A percentile compares a stretch with the other conserved stretches of the same genome.
Conservation (phyloP, 352 stramenopile genomes). For the Blastocystis sp. region DNA sequence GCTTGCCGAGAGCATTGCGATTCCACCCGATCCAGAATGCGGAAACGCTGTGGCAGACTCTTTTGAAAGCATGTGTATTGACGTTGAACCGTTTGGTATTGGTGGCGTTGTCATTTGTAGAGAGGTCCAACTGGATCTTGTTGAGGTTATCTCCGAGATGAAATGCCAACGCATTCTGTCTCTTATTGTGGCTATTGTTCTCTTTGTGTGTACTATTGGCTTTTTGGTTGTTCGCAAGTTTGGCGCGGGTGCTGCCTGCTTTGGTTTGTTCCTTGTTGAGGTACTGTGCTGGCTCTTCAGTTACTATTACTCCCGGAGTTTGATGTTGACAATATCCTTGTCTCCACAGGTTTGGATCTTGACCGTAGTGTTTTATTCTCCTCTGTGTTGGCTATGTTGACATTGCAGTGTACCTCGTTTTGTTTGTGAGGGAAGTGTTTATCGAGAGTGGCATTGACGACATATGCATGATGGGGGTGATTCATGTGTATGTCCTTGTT, state of each 20-base stretch:
- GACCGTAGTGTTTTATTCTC: slow-evolving; percentile 7
- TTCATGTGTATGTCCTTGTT: neutral
- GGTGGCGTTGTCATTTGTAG: neutral
- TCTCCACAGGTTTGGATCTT: neutral
- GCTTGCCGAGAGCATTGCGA: slow-evolving; percentile 28
- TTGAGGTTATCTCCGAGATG: slow-evolving; percentile 17
- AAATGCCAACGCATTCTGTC: slow-evolving; percentile 12
- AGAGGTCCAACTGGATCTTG: slow-evolving; percentile 18
- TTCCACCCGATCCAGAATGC: slow-evolving; percentile 45
- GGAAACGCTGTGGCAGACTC: slow-evolving; percentile 2
- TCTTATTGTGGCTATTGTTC: neutral
- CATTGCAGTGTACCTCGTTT: neutral
- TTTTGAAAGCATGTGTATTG: slow-evolving; percentile 28
- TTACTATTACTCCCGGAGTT: neutral
- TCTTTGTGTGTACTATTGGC: neutral
- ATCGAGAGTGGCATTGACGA: neutral
- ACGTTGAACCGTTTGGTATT: slow-evolving; percentile 29
- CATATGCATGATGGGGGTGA: neutral
- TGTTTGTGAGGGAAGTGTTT: slow-evolving; percentile 16
- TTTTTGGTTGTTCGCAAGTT: neutral
- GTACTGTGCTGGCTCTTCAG: neutral
- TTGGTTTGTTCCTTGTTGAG: slow-evolving; percentile 1
- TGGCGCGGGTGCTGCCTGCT: neutral
- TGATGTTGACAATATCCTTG: slow-evolving; percentile 33
- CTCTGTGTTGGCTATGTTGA: slow-evolving; percentile 27